Evolutionary conservation across 345 rosid genomes (phyloP).

Genomic region (Eucalyptus curtisii): DNA sequence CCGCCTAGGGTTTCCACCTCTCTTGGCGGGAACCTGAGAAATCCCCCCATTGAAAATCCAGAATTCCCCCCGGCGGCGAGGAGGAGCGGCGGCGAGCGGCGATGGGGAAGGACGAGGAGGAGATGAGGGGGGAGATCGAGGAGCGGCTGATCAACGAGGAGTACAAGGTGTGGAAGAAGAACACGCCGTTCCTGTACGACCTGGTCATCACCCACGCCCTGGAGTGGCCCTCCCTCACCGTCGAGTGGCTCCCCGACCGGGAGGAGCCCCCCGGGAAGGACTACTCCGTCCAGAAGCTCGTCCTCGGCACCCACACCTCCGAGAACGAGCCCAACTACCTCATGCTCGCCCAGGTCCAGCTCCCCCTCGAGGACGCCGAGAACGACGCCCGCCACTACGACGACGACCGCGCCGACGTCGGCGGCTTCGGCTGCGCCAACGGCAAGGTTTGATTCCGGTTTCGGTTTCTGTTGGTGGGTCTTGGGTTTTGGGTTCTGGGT

Average conservation of each 20-base stretch:
- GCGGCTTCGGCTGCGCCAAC: slow-evolving; percentile 77
- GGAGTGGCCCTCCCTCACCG: slow-evolving; percentile 98
- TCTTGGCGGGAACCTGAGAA: not conserved
- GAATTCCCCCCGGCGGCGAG: not conserved
- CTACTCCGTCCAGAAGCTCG: slow-evolving; percentile 93
- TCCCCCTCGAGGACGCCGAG: slow-evolving; percentile 88
- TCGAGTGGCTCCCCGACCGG: slow-evolving; percentile 92
- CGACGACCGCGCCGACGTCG: slow-evolving; percentile 70
- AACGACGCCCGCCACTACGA: slow-evolving; percentile 91
- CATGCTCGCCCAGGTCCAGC: slow-evolving; percentile 96
- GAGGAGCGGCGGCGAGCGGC: not conserved
- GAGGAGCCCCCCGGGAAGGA: slow-evolving; percentile 96
- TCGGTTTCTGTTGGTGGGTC: slow-evolving; percentile 11
- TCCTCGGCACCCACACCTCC: slow-evolving; percentile 95
- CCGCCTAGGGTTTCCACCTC: not conserved
- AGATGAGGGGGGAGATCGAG: slow-evolving; percentile 93
- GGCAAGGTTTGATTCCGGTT: slow-evolving; percentile 47
- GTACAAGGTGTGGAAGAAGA: slow-evolving; percentile 99
- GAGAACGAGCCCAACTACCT: slow-evolving; percentile 96
- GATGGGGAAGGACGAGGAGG: slow-evolving; percentile 96
- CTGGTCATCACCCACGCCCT: slow-evolving; percentile 95
- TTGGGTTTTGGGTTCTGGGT: not conserved
- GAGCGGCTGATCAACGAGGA: slow-evolving; percentile 90
- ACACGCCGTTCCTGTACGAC: slow-evolving; percentile 96
- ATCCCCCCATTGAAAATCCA: not conserved